Base-by-base conservation (phyloP, 441 rosid genomes). In the Bocquillonia castaneifolia region DNA sequence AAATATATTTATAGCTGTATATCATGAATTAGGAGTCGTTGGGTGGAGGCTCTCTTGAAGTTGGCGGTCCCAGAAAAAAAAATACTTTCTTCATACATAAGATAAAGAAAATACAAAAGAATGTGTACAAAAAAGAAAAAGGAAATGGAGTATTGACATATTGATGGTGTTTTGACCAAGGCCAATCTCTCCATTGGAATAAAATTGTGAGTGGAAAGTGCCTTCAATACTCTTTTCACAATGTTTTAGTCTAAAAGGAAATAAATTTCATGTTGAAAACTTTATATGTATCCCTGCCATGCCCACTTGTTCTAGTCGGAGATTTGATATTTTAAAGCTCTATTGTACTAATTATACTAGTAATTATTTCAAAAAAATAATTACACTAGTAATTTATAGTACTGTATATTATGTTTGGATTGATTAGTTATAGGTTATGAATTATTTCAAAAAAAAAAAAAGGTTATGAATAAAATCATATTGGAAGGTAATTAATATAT, bases 91-190 rank as follows among this genome's bases (percentile, higher is more conserved):
- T 42, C 23, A 15, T 15, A 25, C 15, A 44, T n/a, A 61, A 34
- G 42, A 18, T 3, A 26, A 36, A 4, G 20, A 14, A 37, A n/a
- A n/a, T n/a, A n/a, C n/a, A n/a, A n/a, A n/a, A n/a, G n/a, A n/a
- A n/a, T n/a, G n/a, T n/a, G n/a, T n/a, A n/a, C n/a, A n/a, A n/a
- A n/a, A n/a, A n/a, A 44, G 10, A 22, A 31, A 51, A 10, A 50
- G 1, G 17, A 32, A 10, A 4, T 6, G 45, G 52, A 23, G 29
- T 34, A 20, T 26, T 63, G 67, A 31, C 67, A 70, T n/a, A 71
- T 55, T 76, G 79, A 78, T 73, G 69, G 36, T 45, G 1, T 40
- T 42, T 76, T 76, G 80, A 74, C 79, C 47, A 65, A 71, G 2
- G 42, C 18, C 12, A 55, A 10, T 36, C 3, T 54, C 7, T 34